Conservation (phyloP, 495 filamentous ascomycete genomes). For the Choiromyces venosus region DNA sequence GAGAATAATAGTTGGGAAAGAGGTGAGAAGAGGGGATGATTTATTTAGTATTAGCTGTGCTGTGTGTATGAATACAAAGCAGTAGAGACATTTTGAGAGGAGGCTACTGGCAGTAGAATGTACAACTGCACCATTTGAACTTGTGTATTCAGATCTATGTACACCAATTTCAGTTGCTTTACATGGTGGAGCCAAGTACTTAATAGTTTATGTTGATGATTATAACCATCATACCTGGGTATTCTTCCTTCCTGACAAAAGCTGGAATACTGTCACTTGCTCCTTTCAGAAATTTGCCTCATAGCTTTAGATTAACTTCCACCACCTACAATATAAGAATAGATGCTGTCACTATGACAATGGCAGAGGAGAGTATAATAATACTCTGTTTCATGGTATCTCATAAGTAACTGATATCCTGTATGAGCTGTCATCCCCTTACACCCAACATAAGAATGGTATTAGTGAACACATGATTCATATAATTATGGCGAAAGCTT, state of each 20-base stretch:
- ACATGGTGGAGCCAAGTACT: not conserved
- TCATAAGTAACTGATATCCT: too few species aligned
- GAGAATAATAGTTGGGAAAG: too few species aligned
- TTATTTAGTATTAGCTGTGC: too few species aligned
- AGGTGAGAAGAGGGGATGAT: too few species aligned
- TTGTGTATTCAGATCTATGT: not conserved
- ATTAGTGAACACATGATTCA: too few species aligned
- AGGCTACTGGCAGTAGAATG: too few species aligned
- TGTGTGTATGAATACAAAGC: too few species aligned
- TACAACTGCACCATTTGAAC: not conserved
- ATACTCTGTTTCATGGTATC: too few species aligned
- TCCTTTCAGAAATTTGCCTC: not conserved
- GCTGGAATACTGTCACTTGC: not conserved
- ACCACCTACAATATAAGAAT: not conserved
- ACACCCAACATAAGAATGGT: too few species aligned
- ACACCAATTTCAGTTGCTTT: not conserved
- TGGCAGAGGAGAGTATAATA: conserved; percentile 11
- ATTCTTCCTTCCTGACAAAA: not conserved
- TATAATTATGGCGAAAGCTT: too few species aligned
- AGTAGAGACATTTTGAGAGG: too few species aligned
- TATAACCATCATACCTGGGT: not conserved
- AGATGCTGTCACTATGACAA: conserved; percentile 7
- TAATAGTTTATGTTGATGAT: conserved; percentile 10
- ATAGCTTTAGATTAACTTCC: not conserved
- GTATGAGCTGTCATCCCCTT: too few species aligned